Conservation (phyloP, 2,329 filamentous ascomycete genomes). For the Mollisiaceae sp. region DNA sequence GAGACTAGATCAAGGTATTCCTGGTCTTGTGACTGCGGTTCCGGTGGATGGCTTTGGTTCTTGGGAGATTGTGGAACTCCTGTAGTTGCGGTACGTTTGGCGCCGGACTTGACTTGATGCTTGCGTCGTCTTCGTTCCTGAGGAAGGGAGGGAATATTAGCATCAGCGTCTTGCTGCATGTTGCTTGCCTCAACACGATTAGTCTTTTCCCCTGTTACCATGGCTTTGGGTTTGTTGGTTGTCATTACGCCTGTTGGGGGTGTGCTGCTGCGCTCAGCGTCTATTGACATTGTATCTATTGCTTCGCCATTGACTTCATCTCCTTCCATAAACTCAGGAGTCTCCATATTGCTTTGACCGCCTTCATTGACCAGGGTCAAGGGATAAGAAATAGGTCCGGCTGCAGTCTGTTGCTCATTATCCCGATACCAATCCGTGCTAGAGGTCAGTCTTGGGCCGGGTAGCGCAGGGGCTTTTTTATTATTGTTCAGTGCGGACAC, state of each 20-base stretch:
- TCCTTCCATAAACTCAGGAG: neutral
- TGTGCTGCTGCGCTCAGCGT: neutral
- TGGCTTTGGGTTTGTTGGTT: neutral
- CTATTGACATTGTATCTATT: neutral
- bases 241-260: neutral
- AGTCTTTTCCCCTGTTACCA: neutral
- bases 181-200: neutral
- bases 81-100: too few relatives aligned
- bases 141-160: neutral
- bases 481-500: neutral
- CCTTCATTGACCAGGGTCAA: neutral
- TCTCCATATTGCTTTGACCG: neutral
- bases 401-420: neutral
- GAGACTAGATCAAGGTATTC: neutral
- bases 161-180: neutral
- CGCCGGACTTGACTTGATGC: too few relatives aligned
- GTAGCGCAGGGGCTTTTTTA: neutral
- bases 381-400: neutral
- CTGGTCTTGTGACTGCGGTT: too few relatives aligned
- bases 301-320: neutral
- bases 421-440: neutral
- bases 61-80: too few relatives aligned
- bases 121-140: neutral
- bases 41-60: too few relatives aligned
- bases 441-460: neutral